A percentile compares a stretch with the other conserved stretches of the same genome.
These are phyloP conservation scores for Trichosporon sp. DNA, from an alignment of 1,284 basidiomycete genomes.

Conservation along the genomic window DNA sequence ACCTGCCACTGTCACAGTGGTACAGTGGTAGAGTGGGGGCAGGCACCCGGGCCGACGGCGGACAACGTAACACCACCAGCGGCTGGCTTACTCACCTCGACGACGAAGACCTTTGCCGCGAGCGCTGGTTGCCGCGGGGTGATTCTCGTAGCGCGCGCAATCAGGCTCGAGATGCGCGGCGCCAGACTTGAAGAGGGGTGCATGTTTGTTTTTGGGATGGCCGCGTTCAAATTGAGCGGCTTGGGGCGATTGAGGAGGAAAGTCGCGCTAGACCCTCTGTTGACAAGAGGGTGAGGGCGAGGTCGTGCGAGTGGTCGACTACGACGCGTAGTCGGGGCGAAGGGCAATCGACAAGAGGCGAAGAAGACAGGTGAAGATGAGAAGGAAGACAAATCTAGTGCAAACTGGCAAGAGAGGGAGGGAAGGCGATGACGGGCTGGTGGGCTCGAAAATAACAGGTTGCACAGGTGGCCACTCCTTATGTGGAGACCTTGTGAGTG, in stretches of 20 bases:
- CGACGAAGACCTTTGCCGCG: conserved; percentile 17
- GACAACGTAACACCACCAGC: too few relatives aligned
- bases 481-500: background rate
- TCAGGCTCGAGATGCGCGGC: conserved; percentile 28
- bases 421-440: background rate
- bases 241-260: too few relatives aligned
- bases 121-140: background rate
- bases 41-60: background rate
- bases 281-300: background rate
- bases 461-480: background rate
- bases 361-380: background rate
- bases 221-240: too few relatives aligned
- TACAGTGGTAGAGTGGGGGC: background rate
- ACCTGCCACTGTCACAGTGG: background rate
- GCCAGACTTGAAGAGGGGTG: conserved; percentile 32
- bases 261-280: background rate
- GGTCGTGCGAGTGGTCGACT: background rate
- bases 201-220: conserved; percentile 24
- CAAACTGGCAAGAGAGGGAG: background rate
- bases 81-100: conserved; percentile 23
- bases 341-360: background rate
- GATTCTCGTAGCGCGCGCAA: conserved; percentile 14
- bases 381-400: background rate
- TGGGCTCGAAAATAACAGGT: conserved; percentile 5
- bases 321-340: background rate